Evolutionary conservation across 345 rosid genomes (phyloP).

Genomic region (Mallotus nudiflorus): DNA sequence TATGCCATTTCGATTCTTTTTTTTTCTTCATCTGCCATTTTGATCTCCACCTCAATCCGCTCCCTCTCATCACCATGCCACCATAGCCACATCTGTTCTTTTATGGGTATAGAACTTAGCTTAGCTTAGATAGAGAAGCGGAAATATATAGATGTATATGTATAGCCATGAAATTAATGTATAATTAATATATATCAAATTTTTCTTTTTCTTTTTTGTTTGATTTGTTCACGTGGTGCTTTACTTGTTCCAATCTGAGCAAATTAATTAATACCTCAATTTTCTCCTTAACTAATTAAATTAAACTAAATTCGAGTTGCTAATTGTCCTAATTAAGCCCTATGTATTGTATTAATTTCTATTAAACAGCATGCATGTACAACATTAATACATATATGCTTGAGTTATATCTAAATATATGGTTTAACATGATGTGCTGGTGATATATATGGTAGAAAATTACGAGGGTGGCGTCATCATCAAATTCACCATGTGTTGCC

Average conservation of each 20-base stretch:
- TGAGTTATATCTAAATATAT: neutral
- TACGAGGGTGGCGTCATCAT: constrained; percentile 28
- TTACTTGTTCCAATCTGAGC: too few relatives aligned
- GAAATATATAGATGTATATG: too few relatives aligned
- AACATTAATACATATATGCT: neutral
- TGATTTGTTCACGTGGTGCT: too few relatives aligned
- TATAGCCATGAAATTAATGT: too few relatives aligned
- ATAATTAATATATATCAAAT: too few relatives aligned
- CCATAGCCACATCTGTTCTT: too few relatives aligned
- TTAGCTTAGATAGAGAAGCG: neutral
- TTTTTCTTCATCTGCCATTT: too few relatives aligned
- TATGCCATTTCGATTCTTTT: too few relatives aligned
- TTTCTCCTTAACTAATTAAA: neutral
- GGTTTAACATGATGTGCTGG: neutral
- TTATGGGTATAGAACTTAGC: too few relatives aligned
- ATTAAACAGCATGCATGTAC: neutral
- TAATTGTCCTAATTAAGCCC: neutral
- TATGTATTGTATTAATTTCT: neutral
- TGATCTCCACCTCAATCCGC: too few relatives aligned
- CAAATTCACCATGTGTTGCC: constrained; percentile 32
- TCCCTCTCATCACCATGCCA: too few relatives aligned
- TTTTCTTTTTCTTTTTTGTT: too few relatives aligned
- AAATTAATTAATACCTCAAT: neutral
- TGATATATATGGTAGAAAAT: neutral
- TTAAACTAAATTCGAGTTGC: neutral